phyloP scores from a whole-genome alignment of 768 basidiomycete genomes.

The Nevesoporus exiguus region DNA sequence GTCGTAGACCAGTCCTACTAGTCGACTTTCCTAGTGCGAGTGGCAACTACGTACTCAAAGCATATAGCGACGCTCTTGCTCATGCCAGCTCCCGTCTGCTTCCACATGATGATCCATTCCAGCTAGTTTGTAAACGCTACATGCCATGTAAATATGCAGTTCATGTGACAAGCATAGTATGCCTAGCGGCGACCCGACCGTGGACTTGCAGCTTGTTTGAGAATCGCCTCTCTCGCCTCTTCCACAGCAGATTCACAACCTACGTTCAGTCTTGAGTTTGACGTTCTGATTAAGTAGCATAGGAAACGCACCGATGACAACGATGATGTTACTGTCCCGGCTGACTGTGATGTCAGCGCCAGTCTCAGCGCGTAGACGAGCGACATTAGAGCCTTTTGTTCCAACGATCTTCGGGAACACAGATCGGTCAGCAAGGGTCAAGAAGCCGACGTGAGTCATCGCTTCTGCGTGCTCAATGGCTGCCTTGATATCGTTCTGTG shows the following conservation, averaged over 20 bases:
- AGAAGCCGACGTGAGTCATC: conserved; percentile 79
- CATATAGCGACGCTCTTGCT: no score
- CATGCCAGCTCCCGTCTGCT: no score
- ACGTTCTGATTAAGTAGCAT: neutral
- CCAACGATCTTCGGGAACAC: conserved; percentile 94
- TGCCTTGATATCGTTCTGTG: conserved; percentile 60
- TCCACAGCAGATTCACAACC: conserved; percentile 66
- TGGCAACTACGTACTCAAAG: no score
- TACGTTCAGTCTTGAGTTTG: conserved; percentile 29
- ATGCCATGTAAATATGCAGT: conserved; percentile 25
- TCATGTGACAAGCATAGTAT: conserved; percentile 5
- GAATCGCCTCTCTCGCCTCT: conserved; percentile 74
- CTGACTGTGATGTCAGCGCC: conserved; percentile 91
- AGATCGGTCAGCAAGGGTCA: conserved; percentile 77
- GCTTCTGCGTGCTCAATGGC: conserved; percentile 69
- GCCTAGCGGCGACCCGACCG: conserved; percentile 21
- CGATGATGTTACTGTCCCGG: conserved; percentile 82
- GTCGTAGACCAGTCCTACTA: neutral
- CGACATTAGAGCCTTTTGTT: conserved; percentile 84
- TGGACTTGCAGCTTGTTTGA: conserved; percentile 48
- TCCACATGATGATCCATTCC: conserved; percentile 18
- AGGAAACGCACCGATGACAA: conserved; percentile 67
- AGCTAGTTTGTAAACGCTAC: conserved; percentile 24
- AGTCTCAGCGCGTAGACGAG: conserved; percentile 82
- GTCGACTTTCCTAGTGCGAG: no score